Percentiles rank a stretch among this genome's conserved stretches.
Evolutionary conservation across 805 yeast species (phyloP).

Genomic region (Candida patagonica): DNA sequence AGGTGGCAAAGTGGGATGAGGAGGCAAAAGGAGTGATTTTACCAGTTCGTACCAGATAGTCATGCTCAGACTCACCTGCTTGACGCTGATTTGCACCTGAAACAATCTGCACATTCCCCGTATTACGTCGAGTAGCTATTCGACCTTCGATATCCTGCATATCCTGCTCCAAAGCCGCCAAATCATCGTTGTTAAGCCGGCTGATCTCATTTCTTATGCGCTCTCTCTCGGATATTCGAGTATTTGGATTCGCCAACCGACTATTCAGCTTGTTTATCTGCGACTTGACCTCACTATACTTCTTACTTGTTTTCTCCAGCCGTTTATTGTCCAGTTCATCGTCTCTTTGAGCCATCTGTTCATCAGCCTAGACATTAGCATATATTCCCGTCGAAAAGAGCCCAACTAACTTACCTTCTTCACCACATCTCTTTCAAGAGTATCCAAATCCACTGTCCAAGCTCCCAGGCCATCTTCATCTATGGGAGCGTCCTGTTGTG

Average conservation of each 20-base stretch:
- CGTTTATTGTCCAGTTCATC: conserved; percentile 67
- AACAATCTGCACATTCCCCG: conserved; percentile 6
- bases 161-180: conserved; percentile 49
- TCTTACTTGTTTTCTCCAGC: conserved; percentile 53
- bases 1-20: conserved; percentile 20
- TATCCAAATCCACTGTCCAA: conserved; percentile 61
- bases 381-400: neutral
- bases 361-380: conserved; percentile 42
- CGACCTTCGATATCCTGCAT: conserved; percentile 50
- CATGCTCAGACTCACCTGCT: conserved; percentile 72
- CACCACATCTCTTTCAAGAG: conserved; percentile 67
- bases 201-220: conserved; percentile 45
- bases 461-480: conserved; percentile 12
- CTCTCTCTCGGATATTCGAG: conserved; percentile 58
- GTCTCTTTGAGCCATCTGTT: conserved; percentile 50
- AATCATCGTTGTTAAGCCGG: conserved; percentile 40
- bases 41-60: conserved; percentile 79
- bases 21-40: conserved; percentile 89
- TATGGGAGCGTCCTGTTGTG: too few relatives aligned
- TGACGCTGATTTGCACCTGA: conserved; percentile 27
- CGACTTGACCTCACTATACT: conserved; percentile 34
- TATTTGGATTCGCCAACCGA: conserved; percentile 41
- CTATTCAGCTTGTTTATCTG: conserved; percentile 41
- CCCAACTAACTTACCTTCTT: conserved; percentile 20
- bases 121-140: conserved; percentile 27